Evolutionary conservation across 108 stramenopile species (phyloP).

Genomic region (Stephanodiscus minutulus): DNA sequence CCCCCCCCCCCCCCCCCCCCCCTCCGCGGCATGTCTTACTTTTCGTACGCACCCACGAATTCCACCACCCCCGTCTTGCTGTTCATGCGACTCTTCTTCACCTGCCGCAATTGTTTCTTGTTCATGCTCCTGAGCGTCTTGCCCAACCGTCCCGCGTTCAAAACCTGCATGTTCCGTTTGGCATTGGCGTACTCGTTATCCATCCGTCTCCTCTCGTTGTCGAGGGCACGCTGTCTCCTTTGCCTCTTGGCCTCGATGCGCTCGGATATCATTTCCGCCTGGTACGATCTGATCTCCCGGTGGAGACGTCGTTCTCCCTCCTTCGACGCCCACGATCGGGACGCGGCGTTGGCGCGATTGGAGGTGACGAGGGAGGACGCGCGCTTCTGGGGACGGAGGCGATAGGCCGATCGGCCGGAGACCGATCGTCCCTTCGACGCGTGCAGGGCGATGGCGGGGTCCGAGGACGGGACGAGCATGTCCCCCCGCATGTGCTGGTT

Average conservation of each 20-base stretch:
- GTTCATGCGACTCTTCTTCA: slow-evolving; percentile 96
- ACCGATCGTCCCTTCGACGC: slow-evolving; percentile 71
- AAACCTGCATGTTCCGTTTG: slow-evolving; percentile 39
- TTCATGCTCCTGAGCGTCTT: slow-evolving; percentile 91
- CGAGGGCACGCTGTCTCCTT: slow-evolving; percentile 77
- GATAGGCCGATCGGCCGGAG: slow-evolving; percentile 74
- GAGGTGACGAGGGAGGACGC: slow-evolving; percentile 75
- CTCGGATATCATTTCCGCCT: slow-evolving; percentile 66
- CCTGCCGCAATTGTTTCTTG: slow-evolving; percentile 94
- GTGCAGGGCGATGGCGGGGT: slow-evolving; percentile 16
- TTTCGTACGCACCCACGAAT: slow-evolving; percentile 83
- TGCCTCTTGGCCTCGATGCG: slow-evolving; percentile 39
- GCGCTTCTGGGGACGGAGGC: slow-evolving; percentile 81
- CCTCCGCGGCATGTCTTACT: slow-evolving; percentile 37
- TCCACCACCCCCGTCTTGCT: slow-evolving; percentile 91
- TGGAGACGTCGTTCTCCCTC: slow-evolving; percentile 45
- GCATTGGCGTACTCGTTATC: slow-evolving; percentile 86
- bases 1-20: too few relatives aligned
- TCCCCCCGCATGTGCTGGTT: slow-evolving; percentile 35
- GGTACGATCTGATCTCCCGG: slow-evolving; percentile 52
- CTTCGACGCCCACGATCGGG: slow-evolving; percentile 65
- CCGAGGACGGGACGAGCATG: slow-evolving; percentile 37
- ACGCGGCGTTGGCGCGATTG: slow-evolving; percentile 61
- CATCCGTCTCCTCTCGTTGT: slow-evolving; percentile 77
- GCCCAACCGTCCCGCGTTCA: slow-evolving; percentile 68